Base-by-base conservation (phyloP, 73 alveolate species). In the Effrenium voratum region DNA sequence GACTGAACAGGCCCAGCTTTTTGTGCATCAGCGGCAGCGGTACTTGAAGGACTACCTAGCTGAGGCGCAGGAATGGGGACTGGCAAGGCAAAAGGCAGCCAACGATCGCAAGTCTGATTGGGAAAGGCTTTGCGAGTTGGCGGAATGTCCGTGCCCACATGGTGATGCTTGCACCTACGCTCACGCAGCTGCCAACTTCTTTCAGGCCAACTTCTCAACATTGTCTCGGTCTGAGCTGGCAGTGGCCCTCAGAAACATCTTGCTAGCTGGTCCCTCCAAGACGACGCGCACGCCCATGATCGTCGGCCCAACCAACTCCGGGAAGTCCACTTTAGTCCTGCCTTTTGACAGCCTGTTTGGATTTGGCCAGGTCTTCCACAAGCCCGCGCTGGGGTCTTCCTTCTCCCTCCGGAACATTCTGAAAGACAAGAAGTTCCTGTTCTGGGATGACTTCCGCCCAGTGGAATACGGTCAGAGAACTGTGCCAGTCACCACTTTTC, bases 381-480 rank as follows among this genome's bases (percentile, higher is more conserved):
- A 83, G 57, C 77, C 93, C 34, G 93, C 93, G 38, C 52, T 83
- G 38, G 76, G 52, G 22, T 50, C 77, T 10, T 34, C 41, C 77
- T 83, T 83, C 38, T 76, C 77, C 22, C 44, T 83, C 47, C 72
- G 91, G 28, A 82, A 82, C 76, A 32, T 83, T 40, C 45, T 83
- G 75, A 49, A 50, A 43, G 77, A 83, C 43, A 83, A 83, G 93
- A 36, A 28, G 43, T 83, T 83, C 28, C 45, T 59, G 30, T 40
- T 85, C 34, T 85, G 66, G 73, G 81, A 85, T 32, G 80, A 55
- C 63, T 85, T 57, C 63, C 59, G 94, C 24, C 87, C 60, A 15
- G 94, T 85, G 0, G 94, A 85, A 66, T 59, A 85, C 46, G 63
- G 81, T 6, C 94, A 55, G 81, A 68, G 24, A 32, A 85, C 81